A percentile compares a stretch with the other conserved stretches of the same genome.
phyloP scores from a whole-genome alignment of 768 basidiomycete species.

The Termitomyces sp. region DNA sequence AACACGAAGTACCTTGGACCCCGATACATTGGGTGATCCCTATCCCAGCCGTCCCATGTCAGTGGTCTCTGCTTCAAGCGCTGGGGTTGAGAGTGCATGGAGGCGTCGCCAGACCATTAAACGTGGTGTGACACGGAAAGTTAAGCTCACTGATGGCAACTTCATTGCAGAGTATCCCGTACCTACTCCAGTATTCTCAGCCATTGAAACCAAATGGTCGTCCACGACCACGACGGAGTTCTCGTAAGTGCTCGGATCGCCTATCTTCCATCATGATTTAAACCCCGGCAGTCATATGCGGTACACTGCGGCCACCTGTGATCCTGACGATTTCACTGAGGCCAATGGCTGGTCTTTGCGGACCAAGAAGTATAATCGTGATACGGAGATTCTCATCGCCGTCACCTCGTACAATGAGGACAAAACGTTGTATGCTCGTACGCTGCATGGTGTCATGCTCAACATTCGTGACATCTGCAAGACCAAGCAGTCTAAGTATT shows the following conservation, averaged over 20 bases:
- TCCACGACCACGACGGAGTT: slow-evolving; percentile 80
- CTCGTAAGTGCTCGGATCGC: slow-evolving; percentile 53
- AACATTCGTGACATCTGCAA: slow-evolving; percentile 98
- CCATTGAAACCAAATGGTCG: slow-evolving; percentile 80
- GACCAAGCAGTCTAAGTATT: slow-evolving; percentile 91
- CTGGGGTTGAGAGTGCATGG: slow-evolving; percentile 59
- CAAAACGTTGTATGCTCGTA: slow-evolving; percentile 87
- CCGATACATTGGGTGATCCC: slow-evolving; percentile 63
- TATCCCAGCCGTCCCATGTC: slow-evolving; percentile 51
- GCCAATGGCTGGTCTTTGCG: slow-evolving; percentile 84
- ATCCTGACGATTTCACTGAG: slow-evolving; percentile 84
- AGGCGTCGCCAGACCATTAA: slow-evolving; percentile 86
- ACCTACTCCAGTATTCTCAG: slow-evolving; percentile 78
- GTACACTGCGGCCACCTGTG: slow-evolving; percentile 88
- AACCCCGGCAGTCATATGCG: slow-evolving; percentile 70
- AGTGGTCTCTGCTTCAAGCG: slow-evolving; percentile 49
- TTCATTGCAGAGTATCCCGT: slow-evolving; percentile 90
- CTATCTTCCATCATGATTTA: slow-evolving; percentile 2
- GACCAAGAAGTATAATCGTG: slow-evolving; percentile 78
- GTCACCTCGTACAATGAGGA: slow-evolving; percentile 94
- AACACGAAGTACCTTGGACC: slow-evolving; percentile 43
- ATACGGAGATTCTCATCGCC: slow-evolving; percentile 91
- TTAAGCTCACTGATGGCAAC: slow-evolving; percentile 91
- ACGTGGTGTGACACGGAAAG: slow-evolving; percentile 88
- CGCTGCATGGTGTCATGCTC: slow-evolving; percentile 93